Evolutionary conservation across 2,329 filamentous ascomycete genomes (phyloP), one percentile per base, ranked within the genome.

Genomic region (Incumbomyces lentus): DNA sequence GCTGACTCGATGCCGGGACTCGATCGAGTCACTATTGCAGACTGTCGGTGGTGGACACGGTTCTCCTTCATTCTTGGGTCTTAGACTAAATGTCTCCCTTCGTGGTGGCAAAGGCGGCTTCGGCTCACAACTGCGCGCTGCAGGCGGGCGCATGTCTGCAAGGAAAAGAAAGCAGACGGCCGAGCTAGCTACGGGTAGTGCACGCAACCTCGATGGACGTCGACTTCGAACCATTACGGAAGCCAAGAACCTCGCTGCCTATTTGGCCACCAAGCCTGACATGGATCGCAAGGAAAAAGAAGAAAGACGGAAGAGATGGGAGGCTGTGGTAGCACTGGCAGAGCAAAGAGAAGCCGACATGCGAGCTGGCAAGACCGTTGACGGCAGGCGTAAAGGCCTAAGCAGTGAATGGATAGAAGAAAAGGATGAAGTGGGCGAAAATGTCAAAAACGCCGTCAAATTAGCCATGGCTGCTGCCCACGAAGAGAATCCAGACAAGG

Each of bases 71-170:
- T 82, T 96, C 55, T 73, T 98, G 13, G 82, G 88, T 0, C 75
- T 98, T 3, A 86, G 88, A 45, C 78, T 98, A 26, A 82, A 81
- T 6, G 72, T 82, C 1, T 84, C 84, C 5, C 69, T 95, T 33
- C 85, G 83, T 57, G 92, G 93, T 69, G 93, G 93, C 62, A 98
- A 98, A 63, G 92, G 92, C 65, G 92, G 92, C 60, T 98, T 98
- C 63, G 92, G 92, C 45, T 96, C 90, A 1, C 93, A 98, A 65
- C 80, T 98, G 32, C 86, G 93, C 61, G 92, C 93, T 0, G 92
- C 92, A 2, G 92, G 93, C 61, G 92, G 93, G 34, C 90, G 93
- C 69, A 98, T 98, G 92, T 94, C 88, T 2, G 90, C 86, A n/a
- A 79, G 81, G 57, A 93, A 93, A 71, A 82, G 82, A 60, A 82